Evolutionary conservation across 176 grass and related monocot genomes (phyloP).

Genomic region (Calamus simplicifolius): DNA sequence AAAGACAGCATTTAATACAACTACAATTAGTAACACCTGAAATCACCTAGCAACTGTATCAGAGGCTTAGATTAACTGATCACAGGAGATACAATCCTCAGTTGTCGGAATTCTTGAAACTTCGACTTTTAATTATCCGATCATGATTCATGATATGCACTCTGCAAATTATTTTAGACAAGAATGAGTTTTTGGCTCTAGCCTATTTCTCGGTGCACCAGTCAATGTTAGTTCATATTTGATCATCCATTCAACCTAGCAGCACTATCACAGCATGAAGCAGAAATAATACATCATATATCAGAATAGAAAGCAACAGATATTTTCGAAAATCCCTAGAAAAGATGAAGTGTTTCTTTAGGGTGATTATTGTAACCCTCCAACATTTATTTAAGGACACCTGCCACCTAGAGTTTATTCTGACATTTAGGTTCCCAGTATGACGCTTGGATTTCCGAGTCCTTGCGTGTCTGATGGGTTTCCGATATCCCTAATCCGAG

Average conservation of each 20-base stretch:
- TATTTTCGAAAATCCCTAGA: background rate
- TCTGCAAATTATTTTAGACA: constrained; percentile 7
- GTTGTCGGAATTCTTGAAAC: background rate
- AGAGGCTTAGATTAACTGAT: background rate
- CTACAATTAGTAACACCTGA: background rate
- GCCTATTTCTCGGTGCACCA: background rate
- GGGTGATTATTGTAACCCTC: too few relatives aligned
- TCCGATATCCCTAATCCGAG: too few relatives aligned
- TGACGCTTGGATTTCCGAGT: too few relatives aligned
- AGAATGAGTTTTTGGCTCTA: background rate
- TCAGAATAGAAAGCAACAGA: too few relatives aligned
- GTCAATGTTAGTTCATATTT: constrained; percentile 1
- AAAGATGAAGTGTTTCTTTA: background rate
- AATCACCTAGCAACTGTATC: background rate
- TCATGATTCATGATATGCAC: constrained; percentile 1
- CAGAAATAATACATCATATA: too few relatives aligned
- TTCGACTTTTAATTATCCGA: constrained; percentile 6
- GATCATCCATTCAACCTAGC: background rate
- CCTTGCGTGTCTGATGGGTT: too few relatives aligned
- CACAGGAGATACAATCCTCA: constrained; percentile 3
- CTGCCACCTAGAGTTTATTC: too few relatives aligned
- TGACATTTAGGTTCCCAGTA: too few relatives aligned
- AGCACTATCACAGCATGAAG: background rate
- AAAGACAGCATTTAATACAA: background rate
- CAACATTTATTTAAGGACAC: too few relatives aligned